Evolutionary conservation across 2,329 filamentous ascomycete species (phyloP).

Genomic region (Fusarium temperatum): DNA sequence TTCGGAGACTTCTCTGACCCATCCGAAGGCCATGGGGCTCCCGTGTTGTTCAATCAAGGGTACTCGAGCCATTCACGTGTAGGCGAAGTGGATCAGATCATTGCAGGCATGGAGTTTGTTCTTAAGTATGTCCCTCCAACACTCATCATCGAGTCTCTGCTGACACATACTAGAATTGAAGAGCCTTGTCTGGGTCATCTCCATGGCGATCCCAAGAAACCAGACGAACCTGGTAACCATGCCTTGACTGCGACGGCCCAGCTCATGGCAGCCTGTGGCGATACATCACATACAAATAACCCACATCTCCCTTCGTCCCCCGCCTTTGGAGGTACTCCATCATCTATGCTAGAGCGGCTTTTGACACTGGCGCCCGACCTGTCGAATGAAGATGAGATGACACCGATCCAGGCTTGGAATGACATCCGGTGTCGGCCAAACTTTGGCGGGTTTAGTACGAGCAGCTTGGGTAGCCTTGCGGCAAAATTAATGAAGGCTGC

Average conservation of each 20-base stretch:
- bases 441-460: not conserved
- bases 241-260: conserved; percentile 15
- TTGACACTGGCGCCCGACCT: conserved; percentile 12
- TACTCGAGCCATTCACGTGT: not conserved
- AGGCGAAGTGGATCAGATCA: conserved; percentile 8
- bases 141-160: not conserved
- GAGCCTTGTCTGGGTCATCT: conserved; percentile 23
- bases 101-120: conserved; percentile 48
- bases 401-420: conserved; percentile 22
- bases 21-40: not conserved
- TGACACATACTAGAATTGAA: not conserved
- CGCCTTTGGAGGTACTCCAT: not conserved
- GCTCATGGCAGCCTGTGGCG: not conserved
- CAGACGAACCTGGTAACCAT: conserved; percentile 6
- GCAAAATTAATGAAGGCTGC: conserved; percentile 1
- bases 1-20: not conserved
- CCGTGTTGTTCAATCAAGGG: not conserved
- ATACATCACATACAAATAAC: not conserved
- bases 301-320: not conserved
- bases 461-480: not conserved
- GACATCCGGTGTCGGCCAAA: conserved; percentile 5
- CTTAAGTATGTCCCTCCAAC: conserved; percentile 28
- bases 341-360: not conserved
- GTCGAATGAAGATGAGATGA: conserved; percentile 14
- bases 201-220: conserved; percentile 9